Evolutionary conservation across 495 filamentous ascomycete species (phyloP).

Genomic region (Penicillium bialowiezense): DNA sequence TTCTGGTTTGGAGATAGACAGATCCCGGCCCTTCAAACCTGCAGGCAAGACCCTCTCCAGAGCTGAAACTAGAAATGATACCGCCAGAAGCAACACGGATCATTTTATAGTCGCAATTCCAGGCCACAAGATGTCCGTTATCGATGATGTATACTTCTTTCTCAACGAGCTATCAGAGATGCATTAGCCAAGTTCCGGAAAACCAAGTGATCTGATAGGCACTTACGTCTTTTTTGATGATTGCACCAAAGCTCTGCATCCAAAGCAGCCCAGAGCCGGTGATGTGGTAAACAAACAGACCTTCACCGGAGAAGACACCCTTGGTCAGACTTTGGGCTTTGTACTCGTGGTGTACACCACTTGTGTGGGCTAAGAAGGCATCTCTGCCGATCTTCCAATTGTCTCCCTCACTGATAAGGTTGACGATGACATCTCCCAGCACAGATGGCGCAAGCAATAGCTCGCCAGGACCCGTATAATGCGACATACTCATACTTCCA

Average conservation of each 20-base stretch:
- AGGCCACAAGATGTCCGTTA: slow-evolving; percentile 94
- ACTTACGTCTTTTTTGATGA: slow-evolving; percentile 91
- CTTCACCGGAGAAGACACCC: slow-evolving; percentile 90
- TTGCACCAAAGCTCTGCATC: slow-evolving; percentile 90
- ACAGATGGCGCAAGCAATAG: slow-evolving; percentile 75
- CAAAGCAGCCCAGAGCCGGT: slow-evolving; percentile 76
- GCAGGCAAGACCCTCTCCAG: slow-evolving; percentile 87
- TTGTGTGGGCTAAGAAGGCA: slow-evolving; percentile 73
- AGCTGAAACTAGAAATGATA: slow-evolving; percentile 73
- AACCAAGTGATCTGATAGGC: no score
- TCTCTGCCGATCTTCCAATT: slow-evolving; percentile 80
- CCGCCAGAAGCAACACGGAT: slow-evolving; percentile 88
- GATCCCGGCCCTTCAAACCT: slow-evolving; percentile 91
- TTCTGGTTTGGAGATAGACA: slow-evolving; percentile 91
- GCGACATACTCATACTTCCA: slow-evolving; percentile 75
- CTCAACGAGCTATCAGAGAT: slow-evolving; percentile 54
- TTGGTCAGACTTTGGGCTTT: slow-evolving; percentile 86
- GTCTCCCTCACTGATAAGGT: slow-evolving; percentile 66
- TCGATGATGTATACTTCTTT: slow-evolving; percentile 89
- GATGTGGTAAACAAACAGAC: slow-evolving; percentile 88
- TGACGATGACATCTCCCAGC: slow-evolving; percentile 82
- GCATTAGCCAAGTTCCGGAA: slow-evolving; percentile 6
- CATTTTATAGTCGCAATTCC: slow-evolving; percentile 89
- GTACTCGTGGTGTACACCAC: slow-evolving; percentile 77
- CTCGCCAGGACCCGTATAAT: slow-evolving; percentile 89